These are phyloP conservation scores for Leishmania guyanensis DNA, from an alignment of 208 protist species.

Conservation along the genomic window DNA sequence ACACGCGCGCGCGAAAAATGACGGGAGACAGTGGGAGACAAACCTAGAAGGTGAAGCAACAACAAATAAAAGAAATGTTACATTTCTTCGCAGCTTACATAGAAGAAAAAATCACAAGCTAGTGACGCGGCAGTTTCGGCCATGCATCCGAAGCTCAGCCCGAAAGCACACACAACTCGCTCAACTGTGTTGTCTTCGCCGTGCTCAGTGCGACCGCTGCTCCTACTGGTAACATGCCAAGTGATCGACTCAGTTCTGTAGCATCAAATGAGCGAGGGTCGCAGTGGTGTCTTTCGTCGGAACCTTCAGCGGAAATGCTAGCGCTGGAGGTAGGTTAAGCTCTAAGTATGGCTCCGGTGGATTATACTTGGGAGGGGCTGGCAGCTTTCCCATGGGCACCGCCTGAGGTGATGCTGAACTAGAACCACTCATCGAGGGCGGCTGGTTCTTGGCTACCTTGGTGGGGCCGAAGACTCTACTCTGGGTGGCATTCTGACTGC, in stretches of 20 bases:
- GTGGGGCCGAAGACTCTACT: constrained; percentile 18
- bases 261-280: constrained; percentile 48
- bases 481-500: constrained; percentile 19
- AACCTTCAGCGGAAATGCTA: constrained; percentile 76
- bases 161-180: background rate
- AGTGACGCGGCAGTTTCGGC: background rate
- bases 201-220: background rate
- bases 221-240: background rate
- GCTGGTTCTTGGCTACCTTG: constrained; percentile 38
- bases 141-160: background rate
- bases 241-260: constrained; percentile 50
- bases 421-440: constrained; percentile 19
- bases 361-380: constrained; percentile 70
- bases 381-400: constrained; percentile 34
- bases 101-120: constrained; percentile 2
- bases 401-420: constrained; percentile 30
- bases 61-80: background rate
- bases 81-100: constrained; percentile 5
- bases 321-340: constrained; percentile 79
- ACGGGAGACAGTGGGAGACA: background rate
- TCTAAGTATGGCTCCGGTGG: constrained; percentile 88
- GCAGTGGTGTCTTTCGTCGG: constrained; percentile 48
- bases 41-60: background rate
- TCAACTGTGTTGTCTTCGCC: background rate
- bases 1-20: background rate